Percentiles rank a stretch among this genome's conserved stretches.
Conservation (phyloP, 2,329 filamentous ascomycete genomes). For the Colletotrichum salicis region DNA sequence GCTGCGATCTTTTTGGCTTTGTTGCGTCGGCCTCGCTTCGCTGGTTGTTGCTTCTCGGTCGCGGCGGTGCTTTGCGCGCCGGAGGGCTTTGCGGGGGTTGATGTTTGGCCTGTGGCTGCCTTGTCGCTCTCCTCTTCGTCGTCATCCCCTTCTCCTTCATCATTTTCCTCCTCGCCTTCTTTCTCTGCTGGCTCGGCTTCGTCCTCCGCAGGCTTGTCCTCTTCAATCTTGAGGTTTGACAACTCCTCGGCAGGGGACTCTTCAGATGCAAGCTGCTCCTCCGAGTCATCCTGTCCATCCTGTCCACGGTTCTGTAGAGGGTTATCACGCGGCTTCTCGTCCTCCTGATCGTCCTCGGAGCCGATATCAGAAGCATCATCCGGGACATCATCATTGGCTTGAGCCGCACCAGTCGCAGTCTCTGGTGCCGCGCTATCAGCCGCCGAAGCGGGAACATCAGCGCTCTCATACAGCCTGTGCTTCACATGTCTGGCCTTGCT, state of each 20-base stretch:
- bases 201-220: conserved; percentile 32
- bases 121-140: conserved; percentile 38
- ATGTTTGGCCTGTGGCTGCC: conserved; percentile 18
- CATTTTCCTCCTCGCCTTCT: conserved; percentile 40
- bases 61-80: conserved; percentile 40
- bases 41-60: conserved; percentile 57
- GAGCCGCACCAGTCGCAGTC: conserved; percentile 35
- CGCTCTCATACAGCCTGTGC: conserved; percentile 61
- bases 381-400: conserved; percentile 43
- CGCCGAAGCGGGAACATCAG: conserved; percentile 39
- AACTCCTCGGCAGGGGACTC: conserved; percentile 36
- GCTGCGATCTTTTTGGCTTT: conserved; percentile 88
- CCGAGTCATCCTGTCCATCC: conserved; percentile 41
- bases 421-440: conserved; percentile 18
- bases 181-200: conserved; percentile 37
- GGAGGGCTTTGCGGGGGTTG: conserved; percentile 20
- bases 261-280: conserved; percentile 37
- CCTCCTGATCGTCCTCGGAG: conserved; percentile 45
- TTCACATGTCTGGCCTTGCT: conserved; percentile 85
- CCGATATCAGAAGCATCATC: conserved; percentile 48
- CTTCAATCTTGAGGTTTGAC: conserved; percentile 32
- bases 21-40: conserved; percentile 78
- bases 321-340: conserved; percentile 47
- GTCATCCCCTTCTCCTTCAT: conserved; percentile 35
- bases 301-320: conserved; percentile 47